A percentile compares a stretch with the other conserved stretches of the same genome.
These are phyloP conservation scores for Ascochyta lentis DNA, from an alignment of 2,329 filamentous ascomycete species.

Conservation along the genomic window DNA sequence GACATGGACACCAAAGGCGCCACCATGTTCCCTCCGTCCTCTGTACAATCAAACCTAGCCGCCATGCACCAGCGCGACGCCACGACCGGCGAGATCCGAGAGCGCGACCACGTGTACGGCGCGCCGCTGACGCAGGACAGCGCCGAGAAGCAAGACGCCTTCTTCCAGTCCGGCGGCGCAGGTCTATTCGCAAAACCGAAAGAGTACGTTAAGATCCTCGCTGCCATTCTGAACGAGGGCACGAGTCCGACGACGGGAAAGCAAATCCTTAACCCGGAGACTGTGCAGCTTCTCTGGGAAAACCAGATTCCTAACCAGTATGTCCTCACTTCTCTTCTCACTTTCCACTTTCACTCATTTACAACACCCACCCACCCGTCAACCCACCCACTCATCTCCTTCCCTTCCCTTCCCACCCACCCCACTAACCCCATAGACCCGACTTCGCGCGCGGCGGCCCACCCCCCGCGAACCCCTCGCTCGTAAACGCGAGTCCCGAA, in stretches of 20 bases:
- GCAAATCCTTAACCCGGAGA: constrained; percentile 62
- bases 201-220: constrained; percentile 68
- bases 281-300: constrained; percentile 68
- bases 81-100: constrained; percentile 44
- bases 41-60: constrained; percentile 63
- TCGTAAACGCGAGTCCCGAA: constrained; percentile 58
- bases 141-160: constrained; percentile 51
- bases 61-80: constrained; percentile 62
- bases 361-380: too few species aligned
- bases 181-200: constrained; percentile 65
- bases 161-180: constrained; percentile 67
- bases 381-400: neutral
- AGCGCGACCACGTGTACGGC: constrained; percentile 60
- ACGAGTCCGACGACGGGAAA: constrained; percentile 62
- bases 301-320: constrained; percentile 64
- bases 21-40: constrained; percentile 62
- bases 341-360: too few species aligned
- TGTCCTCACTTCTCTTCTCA: neutral
- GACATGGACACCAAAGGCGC: constrained; percentile 54
- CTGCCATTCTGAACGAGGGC: constrained; percentile 69
- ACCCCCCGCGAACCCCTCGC: constrained; percentile 56
- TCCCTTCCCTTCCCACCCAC: neutral
- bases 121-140: constrained; percentile 55
- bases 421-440: constrained; percentile 42
- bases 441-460: constrained; percentile 57